Percentiles rank a stretch among this genome's conserved stretches.
Conservation (phyloP, 2,329 filamentous ascomycete genomes). For the Trichoderma hamatum region DNA sequence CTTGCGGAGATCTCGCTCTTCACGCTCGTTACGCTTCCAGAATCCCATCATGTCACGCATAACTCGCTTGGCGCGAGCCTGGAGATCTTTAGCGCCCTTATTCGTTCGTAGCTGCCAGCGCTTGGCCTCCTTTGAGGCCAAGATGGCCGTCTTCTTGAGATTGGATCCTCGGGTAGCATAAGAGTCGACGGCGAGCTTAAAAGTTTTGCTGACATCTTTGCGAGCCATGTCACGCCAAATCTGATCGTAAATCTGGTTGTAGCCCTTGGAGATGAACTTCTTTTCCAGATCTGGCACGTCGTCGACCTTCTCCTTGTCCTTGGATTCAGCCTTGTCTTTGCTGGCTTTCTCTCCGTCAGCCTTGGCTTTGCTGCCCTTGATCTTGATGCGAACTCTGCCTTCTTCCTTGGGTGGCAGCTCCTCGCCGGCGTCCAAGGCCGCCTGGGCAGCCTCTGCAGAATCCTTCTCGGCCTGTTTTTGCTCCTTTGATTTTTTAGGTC, state of each 20-base stretch:
- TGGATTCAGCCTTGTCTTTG: slow-evolving; percentile 53
- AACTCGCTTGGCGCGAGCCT: slow-evolving; percentile 92
- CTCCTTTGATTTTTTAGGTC: slow-evolving; percentile 89
- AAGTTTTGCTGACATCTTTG: slow-evolving; percentile 92
- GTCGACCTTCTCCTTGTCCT: slow-evolving; percentile 56
- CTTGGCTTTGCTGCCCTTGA: slow-evolving; percentile 56
- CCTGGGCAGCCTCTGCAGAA: slow-evolving; percentile 84
- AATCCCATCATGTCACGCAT: slow-evolving; percentile 99
- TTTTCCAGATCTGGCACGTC: slow-evolving; percentile 60
- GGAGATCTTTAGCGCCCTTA: slow-evolving; percentile 97
- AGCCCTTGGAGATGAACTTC: slow-evolving; percentile 84
- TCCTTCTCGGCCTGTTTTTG: slow-evolving; percentile 81
- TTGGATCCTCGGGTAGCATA: slow-evolving; percentile 90
- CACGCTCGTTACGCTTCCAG: slow-evolving; percentile 98
- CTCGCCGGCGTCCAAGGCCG: slow-evolving; percentile 77
- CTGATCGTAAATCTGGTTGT: slow-evolving; percentile 95
- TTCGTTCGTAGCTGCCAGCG: slow-evolving; percentile 97
- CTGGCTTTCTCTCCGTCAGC: slow-evolving; percentile 46
- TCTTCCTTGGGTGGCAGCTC: slow-evolving; percentile 65
- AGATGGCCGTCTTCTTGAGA: slow-evolving; percentile 92
- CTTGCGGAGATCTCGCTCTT: slow-evolving; percentile 92
- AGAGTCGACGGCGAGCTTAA: slow-evolving; percentile 83
- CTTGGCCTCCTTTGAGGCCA: slow-evolving; percentile 95
- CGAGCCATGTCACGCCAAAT: slow-evolving; percentile 94
- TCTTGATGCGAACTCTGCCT: slow-evolving; percentile 65